Conservation (phyloP, 352 stramenopile genomes). For the Peronospora destructor region DNA sequence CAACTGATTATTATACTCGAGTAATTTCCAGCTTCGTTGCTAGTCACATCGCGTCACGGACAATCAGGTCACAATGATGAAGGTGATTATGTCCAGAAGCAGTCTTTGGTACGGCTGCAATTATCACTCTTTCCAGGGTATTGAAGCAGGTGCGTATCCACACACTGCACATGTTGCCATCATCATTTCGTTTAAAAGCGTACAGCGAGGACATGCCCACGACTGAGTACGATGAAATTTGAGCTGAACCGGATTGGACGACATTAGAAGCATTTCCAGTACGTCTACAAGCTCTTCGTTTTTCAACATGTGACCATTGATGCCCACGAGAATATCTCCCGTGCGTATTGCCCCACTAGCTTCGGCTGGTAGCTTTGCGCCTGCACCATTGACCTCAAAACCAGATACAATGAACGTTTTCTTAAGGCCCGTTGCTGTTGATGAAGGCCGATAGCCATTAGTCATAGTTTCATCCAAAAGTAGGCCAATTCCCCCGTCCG, state of each 20-base stretch:
- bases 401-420: constrained; percentile 43
- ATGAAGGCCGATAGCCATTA: neutral
- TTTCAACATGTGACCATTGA: constrained; percentile 47
- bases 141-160: constrained; percentile 20
- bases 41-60: too few species aligned
- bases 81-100: too few species aligned
- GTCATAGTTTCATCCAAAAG: constrained; percentile 35
- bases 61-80: too few species aligned
- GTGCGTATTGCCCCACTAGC: constrained; percentile 57
- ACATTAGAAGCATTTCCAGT: constrained; percentile 63
- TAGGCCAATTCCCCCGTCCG: constrained; percentile 68
- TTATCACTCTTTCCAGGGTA: neutral
- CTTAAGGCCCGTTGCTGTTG: neutral
- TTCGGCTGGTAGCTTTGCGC: constrained; percentile 58
- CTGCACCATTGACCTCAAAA: constrained; percentile 60
- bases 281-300: constrained; percentile 45
- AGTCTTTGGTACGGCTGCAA: neutral
- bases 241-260: constrained; percentile 59
- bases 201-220: constrained; percentile 70
- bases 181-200: constrained; percentile 49
- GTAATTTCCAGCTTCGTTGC: too few species aligned
- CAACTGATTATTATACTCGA: neutral
- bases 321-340: constrained; percentile 53
- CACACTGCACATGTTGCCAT: constrained; percentile 47
- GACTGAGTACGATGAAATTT: constrained; percentile 50